Evolutionary conservation across 164 flowering plant genomes (phyloP), one percentile per base, ranked within the genome.

Genomic region (Piper betle): DNA sequence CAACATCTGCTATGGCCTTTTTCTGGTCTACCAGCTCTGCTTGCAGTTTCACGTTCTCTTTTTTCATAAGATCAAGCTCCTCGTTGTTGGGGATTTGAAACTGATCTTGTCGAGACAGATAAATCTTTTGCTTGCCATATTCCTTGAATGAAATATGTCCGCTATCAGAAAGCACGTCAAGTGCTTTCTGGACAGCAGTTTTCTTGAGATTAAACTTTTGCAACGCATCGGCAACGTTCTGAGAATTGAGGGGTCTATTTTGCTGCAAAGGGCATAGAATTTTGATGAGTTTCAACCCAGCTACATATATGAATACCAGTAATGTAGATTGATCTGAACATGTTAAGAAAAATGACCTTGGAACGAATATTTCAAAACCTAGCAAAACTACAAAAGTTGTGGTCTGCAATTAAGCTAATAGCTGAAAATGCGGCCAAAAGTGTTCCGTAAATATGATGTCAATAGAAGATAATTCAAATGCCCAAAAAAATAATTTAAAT

Each of bases 81-180:
- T 91, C 91, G 55, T 63, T 80, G 74, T 79, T 83, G 60, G 95
- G 93, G 68, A 94, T 91, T 57, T 88, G 76, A 63, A 88, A 88
- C 69, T 85, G 96, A 78, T 91, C 95, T 73, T 94, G 96, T 66
- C 87, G 77, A 61, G 97, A 97, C 53, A 94, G 37, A 72, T 91
- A 94, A 60, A 90, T 84, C 79, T 88, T 94, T 78, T 86, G 97
- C 74, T 94, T 94, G 48, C 99, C 97, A 72, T 86, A 94, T 75
- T 94, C 99, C 78, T 88, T 75, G 61, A 67, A 75, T 39, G 75
- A 69, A 67, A 72, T 72, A 19, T 59, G 64, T 2, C 72, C 73
- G 52, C 69, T 62, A 54, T 75, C 75, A 43, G 67, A 59, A 17
- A 75, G 56, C 52, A 57, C 37, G 60, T 75, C 99, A 74, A 91